Evolutionary conservation across 2,329 filamentous ascomycete genomes (phyloP).

Genomic region (Phaeosphaeria sp.): DNA sequence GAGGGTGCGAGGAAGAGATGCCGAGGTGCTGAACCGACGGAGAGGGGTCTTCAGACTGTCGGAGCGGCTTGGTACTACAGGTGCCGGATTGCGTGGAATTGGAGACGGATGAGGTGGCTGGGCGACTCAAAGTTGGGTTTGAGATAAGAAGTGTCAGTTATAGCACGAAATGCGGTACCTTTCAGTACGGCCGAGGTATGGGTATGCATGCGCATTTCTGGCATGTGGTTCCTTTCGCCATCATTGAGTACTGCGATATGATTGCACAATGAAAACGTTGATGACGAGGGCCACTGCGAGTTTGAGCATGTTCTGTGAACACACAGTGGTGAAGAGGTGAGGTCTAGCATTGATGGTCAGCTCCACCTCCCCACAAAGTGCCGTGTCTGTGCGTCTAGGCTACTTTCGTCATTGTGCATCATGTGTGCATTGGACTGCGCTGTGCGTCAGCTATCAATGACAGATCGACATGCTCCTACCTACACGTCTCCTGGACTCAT

Average conservation of each 20-base stretch:
- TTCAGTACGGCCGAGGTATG: too few relatives aligned
- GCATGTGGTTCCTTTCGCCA: too few relatives aligned
- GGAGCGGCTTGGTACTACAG: not conserved
- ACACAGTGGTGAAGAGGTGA: not conserved
- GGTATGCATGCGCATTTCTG: too few relatives aligned
- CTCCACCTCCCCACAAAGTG: slow-evolving; percentile 1
- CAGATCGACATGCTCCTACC: not conserved
- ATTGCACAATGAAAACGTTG: too few relatives aligned
- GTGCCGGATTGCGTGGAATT: not conserved
- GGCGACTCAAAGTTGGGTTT: not conserved
- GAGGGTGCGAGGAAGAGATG: not conserved
- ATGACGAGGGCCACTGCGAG: too few relatives aligned
- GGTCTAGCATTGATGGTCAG: not conserved
- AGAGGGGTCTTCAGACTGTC: not conserved
- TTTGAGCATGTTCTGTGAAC: not conserved
- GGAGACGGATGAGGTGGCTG: not conserved
- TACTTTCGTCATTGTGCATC: slow-evolving; percentile 3
- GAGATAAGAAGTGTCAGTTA: not conserved
- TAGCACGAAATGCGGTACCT: not conserved
- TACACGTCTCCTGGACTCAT: not conserved
- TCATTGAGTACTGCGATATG: too few relatives aligned
- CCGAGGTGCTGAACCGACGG: not conserved
- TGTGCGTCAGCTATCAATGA: slow-evolving; percentile 1
- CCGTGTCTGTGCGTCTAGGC: not conserved
- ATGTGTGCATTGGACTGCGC: not conserved